phyloP scores from a whole-genome alignment of 2,329 filamentous ascomycete species.

The Claviceps pazoutovae region DNA sequence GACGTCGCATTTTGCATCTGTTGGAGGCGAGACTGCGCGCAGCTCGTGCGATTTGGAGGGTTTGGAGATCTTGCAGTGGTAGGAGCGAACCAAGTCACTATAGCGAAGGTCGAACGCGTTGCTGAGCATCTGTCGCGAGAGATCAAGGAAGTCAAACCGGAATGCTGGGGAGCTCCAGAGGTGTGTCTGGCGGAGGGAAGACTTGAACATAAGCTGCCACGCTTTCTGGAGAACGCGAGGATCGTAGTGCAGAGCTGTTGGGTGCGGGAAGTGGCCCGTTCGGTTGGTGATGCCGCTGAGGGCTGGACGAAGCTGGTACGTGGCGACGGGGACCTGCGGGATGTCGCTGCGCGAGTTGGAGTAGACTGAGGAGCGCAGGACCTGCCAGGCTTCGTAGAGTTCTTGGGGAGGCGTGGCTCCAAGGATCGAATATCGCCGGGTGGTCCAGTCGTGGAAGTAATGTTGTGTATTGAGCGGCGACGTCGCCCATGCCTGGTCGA shows the following conservation, averaged over 20 bases:
- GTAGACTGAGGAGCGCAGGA: slow-evolving; percentile 29
- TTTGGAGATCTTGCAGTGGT: slow-evolving; percentile 8
- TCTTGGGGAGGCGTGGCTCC: slow-evolving; percentile 1
- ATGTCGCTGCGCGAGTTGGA: slow-evolving; percentile 32
- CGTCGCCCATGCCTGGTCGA: slow-evolving; percentile 35
- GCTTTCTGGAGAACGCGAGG: slow-evolving; percentile 21
- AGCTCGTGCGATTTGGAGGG: slow-evolving; percentile 6
- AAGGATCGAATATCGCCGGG: slow-evolving; percentile 23
- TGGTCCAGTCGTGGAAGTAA: slow-evolving; percentile 34
- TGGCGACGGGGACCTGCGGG: slow-evolving; percentile 29
- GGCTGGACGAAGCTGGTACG: slow-evolving; percentile 30
- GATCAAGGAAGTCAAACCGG: slow-evolving; percentile 32
- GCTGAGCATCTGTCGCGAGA: slow-evolving; percentile 32
- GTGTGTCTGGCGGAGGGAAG: slow-evolving; percentile 14
- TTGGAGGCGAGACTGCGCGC: slow-evolving; percentile 6
- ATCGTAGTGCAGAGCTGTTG: slow-evolving; percentile 29
- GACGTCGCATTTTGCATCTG: background rate
- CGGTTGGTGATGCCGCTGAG: slow-evolving; percentile 24
- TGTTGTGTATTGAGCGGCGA: slow-evolving; percentile 26
- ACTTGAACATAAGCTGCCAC: slow-evolving; percentile 25
- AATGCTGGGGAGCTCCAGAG: slow-evolving; percentile 29
- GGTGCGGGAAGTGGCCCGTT: slow-evolving; percentile 22
- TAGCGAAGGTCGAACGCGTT: slow-evolving; percentile 31
- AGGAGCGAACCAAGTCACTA: slow-evolving; percentile 20
- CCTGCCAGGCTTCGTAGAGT: slow-evolving; percentile 31